Conservation (phyloP, 2,329 filamentous ascomycete species). For the Geosmithia flava region DNA sequence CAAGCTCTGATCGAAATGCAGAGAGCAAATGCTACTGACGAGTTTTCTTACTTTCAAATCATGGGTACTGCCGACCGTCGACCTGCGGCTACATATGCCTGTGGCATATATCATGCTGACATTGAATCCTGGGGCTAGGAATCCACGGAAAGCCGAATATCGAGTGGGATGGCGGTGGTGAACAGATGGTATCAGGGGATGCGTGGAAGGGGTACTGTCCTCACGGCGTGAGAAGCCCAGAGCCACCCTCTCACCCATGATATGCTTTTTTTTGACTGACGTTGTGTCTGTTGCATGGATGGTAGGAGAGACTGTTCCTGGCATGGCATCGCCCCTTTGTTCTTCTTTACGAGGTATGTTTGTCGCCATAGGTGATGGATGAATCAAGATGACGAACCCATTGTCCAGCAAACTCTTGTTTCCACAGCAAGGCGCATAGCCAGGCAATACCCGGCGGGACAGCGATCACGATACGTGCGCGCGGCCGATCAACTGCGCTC, state of each 20-base stretch:
- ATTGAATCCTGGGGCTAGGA: slow-evolving; percentile 9
- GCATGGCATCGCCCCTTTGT: slow-evolving; percentile 46
- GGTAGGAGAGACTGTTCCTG: slow-evolving; percentile 34
- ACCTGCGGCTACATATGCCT: neutral
- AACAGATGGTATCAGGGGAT: slow-evolving; percentile 5
- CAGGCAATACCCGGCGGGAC: slow-evolving; percentile 22
- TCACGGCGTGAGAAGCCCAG: slow-evolving; percentile 25
- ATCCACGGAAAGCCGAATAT: slow-evolving; percentile 29
- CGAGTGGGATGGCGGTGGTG: slow-evolving; percentile 28
- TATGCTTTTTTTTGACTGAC: neutral
- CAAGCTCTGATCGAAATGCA: slow-evolving; percentile 31
- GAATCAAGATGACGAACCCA: neutral
- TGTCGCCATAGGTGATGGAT: neutral
- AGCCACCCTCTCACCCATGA: neutral
- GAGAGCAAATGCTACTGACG: slow-evolving; percentile 23
- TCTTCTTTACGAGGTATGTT: slow-evolving; percentile 36
- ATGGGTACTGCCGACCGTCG: slow-evolving; percentile 19
- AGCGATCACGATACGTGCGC: slow-evolving; percentile 21
- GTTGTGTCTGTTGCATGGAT: neutral
- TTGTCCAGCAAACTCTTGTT: slow-evolving; percentile 35
- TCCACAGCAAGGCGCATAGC: slow-evolving; percentile 32
- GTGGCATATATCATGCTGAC: slow-evolving; percentile 1
- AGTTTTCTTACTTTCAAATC: slow-evolving; percentile 37
- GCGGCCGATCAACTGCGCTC: slow-evolving; percentile 33
- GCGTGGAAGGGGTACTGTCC: slow-evolving; percentile 31